Percentiles rank a stretch among this genome's conserved stretches.
phyloP scores from a whole-genome alignment of 2,329 filamentous ascomycete species.

The Achaetomium macrosporum region DNA sequence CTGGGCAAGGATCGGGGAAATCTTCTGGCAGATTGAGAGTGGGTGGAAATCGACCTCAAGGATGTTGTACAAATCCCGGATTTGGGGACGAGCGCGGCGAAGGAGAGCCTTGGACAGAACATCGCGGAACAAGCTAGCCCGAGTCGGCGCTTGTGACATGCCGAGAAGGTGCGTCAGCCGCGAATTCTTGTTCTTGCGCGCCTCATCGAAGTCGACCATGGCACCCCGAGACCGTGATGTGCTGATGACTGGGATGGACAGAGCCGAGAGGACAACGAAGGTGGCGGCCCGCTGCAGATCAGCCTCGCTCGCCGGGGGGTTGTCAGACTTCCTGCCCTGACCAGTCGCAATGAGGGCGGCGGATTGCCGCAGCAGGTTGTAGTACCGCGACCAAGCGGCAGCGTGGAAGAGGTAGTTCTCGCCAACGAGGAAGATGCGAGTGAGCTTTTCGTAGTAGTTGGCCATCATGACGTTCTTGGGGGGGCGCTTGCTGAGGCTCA shows the following conservation, averaged over 20 bases:
- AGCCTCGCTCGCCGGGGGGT: constrained; percentile 79
- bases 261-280: constrained; percentile 87
- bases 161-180: constrained; percentile 92
- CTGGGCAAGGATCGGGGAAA: constrained; percentile 88
- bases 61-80: constrained; percentile 96
- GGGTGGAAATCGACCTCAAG: constrained; percentile 99
- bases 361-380: constrained; percentile 90
- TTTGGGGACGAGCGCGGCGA: constrained; percentile 88
- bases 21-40: constrained; percentile 97
- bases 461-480: constrained; percentile 99
- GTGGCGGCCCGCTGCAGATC: constrained; percentile 93
- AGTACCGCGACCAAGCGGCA: constrained; percentile 94
- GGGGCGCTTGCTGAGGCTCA: constrained; percentile 95
- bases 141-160: constrained; percentile 84
- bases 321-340: constrained; percentile 88
- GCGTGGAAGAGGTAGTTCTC: constrained; percentile 99
- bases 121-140: constrained; percentile 89
- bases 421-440: constrained; percentile 95
- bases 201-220: constrained; percentile 93
- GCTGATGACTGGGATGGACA: constrained; percentile 99
- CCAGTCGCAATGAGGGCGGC: constrained; percentile 75
- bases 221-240: constrained; percentile 92
- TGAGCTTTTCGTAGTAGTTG: constrained; percentile 99
- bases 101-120: constrained; percentile 91
- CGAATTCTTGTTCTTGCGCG: constrained; percentile 97